phyloP scores from a whole-genome alignment of 1,284 basidiomycete genomes.

The Anthracocystis panici-leucophaei region DNA sequence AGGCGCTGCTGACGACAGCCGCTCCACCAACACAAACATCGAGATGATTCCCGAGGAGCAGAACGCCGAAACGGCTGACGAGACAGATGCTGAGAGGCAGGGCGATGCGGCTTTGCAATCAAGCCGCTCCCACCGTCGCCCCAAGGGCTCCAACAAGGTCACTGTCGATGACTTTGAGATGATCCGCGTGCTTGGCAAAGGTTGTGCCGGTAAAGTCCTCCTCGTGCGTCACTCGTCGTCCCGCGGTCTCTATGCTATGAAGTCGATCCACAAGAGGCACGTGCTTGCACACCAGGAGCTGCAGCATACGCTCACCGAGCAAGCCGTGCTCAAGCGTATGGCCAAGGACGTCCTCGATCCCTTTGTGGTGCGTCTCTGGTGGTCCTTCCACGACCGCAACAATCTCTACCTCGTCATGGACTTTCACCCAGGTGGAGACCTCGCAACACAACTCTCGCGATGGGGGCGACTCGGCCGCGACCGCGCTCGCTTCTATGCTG shows the following conservation, averaged over 20 bases:
- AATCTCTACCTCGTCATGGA: constrained; percentile 70
- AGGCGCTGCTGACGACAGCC: constrained; percentile 36
- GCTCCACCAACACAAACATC: constrained; percentile 49
- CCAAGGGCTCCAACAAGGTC: constrained; percentile 57
- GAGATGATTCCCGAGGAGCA: constrained; percentile 60
- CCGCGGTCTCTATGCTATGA: constrained; percentile 66
- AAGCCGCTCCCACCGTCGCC: constrained; percentile 23
- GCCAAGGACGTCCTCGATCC: constrained; percentile 69
- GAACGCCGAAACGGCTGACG: constrained; percentile 26
- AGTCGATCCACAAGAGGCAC: constrained; percentile 68
- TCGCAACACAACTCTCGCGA: constrained; percentile 82
- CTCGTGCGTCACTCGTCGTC: constrained; percentile 63
- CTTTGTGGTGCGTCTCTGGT: constrained; percentile 69
- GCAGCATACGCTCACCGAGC: constrained; percentile 68
- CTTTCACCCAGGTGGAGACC: constrained; percentile 99
- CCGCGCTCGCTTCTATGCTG: constrained; percentile 95
- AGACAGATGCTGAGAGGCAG: constrained; percentile 17
- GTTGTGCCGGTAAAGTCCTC: constrained; percentile 68
- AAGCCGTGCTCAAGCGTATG: constrained; percentile 78
- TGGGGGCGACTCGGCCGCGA: constrained; percentile 93
- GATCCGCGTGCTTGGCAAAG: constrained; percentile 69
- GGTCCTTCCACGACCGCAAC: constrained; percentile 68
- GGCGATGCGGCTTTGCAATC: constrained; percentile 9
- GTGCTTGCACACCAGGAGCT: constrained; percentile 69
- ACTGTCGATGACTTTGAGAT: constrained; percentile 76